Evolutionary conservation across 2,329 filamentous ascomycete genomes (phyloP), one percentile per base, ranked within the genome.

Genomic region (Chrysoporthe cubensis): DNA sequence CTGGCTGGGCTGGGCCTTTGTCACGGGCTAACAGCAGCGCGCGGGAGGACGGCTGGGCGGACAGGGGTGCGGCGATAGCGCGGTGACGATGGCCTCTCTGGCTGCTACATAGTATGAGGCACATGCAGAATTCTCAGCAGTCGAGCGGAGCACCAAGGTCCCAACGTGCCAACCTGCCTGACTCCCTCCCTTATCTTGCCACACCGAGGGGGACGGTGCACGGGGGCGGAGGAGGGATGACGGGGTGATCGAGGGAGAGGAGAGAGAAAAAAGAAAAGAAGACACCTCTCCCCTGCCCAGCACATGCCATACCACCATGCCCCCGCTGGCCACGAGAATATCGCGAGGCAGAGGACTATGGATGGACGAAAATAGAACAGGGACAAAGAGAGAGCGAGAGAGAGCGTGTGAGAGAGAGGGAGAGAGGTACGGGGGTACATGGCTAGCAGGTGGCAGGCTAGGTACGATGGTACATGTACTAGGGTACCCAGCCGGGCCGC

Each of bases 11-110:
- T 26, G 26, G 26, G 26, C 26, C 26, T 18, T 32, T 40, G 66
- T 68, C 26, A 4, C 14, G 43, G 26, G 11, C 59, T 68, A 66
- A 62, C 59, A 58, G 16, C 16, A 4, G 16, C 4, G 4, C 21
- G 21, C 44, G 13, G n/a, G 32, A 4, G 13, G 6, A 1, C 18
- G 4, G 18, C 50, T 34, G 59, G 21, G 50, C 52, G 32, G 50
- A 34, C 59, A 68, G 59, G 64, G 66, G 50, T n/a, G 46, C 32
- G 14, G 37, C 32, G 64, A 63, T 68, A 68, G 58, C 9, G 52
- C 1, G 34, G 26, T 26, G 63, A 68, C 66, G n/a, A 18, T 0
- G 2, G 14, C 9, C 21, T 4, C 21, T 62, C 52, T 40, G 42
- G 54, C 26, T 26, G 26, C 26, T 26, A 26, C 26, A 26, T 26